A percentile compares a stretch with the other conserved stretches of the same genome.
These are phyloP conservation scores for Russula dissimulans DNA, from an alignment of 768 basidiomycete genomes.

Conservation along the genomic window DNA sequence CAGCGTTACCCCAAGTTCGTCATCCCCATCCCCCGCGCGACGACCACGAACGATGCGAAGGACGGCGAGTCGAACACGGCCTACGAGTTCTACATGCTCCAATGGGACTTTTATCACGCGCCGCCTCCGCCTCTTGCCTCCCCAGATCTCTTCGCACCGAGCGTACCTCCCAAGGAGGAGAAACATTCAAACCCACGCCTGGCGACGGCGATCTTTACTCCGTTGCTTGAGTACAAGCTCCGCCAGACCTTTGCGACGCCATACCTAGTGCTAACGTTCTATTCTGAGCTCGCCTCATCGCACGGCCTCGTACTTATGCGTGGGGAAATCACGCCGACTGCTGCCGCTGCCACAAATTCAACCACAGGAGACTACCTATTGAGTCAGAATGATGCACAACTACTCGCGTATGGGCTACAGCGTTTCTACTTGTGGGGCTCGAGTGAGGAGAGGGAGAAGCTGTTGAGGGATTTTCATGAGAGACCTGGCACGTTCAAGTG, in stretches of 20 bases:
- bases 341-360: slow-evolving; percentile 24
- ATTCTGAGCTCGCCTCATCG: slow-evolving; percentile 75
- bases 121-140: slow-evolving; percentile 49
- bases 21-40: slow-evolving; percentile 62
- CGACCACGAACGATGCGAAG: slow-evolving; percentile 27
- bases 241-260: slow-evolving; percentile 82
- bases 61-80: slow-evolving; percentile 34
- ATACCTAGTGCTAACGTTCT: slow-evolving; percentile 82
- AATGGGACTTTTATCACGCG: slow-evolving; percentile 80
- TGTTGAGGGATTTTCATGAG: slow-evolving; percentile 70
- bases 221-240: slow-evolving; percentile 87
- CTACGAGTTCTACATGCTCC: slow-evolving; percentile 76
- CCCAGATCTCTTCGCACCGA: slow-evolving; percentile 36
- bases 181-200: slow-evolving; percentile 37
- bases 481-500: slow-evolving; percentile 71
- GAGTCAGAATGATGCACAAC: slow-evolving; percentile 73
- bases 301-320: slow-evolving; percentile 81
- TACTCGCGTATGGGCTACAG: slow-evolving; percentile 72
- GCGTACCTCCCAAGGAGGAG: slow-evolving; percentile 19
- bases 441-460: slow-evolving; percentile 34
- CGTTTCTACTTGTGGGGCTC: slow-evolving; percentile 71
- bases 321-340: slow-evolving; percentile 80
- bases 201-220: slow-evolving; percentile 85
- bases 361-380: slow-evolving; percentile 44
- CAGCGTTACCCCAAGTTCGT: slow-evolving; percentile 70